A percentile compares a stretch with the other conserved stretches of the same genome.
These are phyloP conservation scores for Oryza rufipogon DNA, from an alignment of 176 grass and related monocot species.

Conservation along the genomic window DNA sequence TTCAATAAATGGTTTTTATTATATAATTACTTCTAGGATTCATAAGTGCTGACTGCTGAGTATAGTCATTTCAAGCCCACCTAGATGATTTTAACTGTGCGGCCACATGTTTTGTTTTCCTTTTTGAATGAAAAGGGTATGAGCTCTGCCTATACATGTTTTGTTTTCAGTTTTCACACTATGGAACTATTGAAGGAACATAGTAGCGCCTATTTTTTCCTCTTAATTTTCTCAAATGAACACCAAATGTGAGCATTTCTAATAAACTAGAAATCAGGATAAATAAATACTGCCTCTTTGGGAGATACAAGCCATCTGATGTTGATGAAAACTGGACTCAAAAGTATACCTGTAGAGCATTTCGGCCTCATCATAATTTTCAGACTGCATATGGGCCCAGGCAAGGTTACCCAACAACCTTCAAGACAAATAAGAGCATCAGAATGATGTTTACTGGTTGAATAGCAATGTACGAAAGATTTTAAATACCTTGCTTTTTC, in stretches of 20 bases:
- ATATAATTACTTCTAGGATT: neutral
- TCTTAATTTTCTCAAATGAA: neutral
- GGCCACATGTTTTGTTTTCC: neutral
- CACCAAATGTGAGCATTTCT: constrained; percentile 3
- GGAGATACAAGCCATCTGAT: constrained; percentile 5
- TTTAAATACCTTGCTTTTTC: constrained; percentile 64
- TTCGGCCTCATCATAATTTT: constrained; percentile 64
- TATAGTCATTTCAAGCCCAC: neutral
- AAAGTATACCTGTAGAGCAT: constrained; percentile 62
- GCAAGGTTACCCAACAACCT: constrained; percentile 73
- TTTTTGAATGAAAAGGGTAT: too few relatives aligned
- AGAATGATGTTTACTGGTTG: constrained; percentile 18
- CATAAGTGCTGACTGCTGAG: neutral
- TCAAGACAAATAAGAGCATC: constrained; percentile 39
- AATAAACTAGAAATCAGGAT: neutral
- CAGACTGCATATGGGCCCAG: constrained; percentile 70
- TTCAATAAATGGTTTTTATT: neutral
- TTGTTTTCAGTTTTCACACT: neutral
- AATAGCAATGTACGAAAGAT: constrained; percentile 11
- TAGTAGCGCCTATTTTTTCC: neutral
- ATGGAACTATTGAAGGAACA: neutral
- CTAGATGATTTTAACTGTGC: neutral
- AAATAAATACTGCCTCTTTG: constrained; percentile 1
- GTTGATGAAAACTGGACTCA: neutral
- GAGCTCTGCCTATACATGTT: too few relatives aligned